Conservation (phyloP, 2,329 filamentous ascomycete genomes). For the Aspergillus sp. region DNA sequence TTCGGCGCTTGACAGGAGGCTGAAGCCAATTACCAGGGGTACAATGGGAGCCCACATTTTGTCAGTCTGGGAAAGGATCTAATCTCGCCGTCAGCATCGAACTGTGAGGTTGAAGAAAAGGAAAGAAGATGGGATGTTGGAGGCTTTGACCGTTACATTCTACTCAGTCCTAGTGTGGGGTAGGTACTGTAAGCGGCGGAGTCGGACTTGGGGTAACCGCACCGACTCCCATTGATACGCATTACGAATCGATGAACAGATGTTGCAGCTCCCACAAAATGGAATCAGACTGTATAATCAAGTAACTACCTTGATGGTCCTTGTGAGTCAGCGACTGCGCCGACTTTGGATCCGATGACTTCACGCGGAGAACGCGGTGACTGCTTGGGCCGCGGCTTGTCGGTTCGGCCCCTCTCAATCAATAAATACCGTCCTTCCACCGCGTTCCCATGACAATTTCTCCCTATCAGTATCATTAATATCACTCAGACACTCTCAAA, state of each 20-base stretch:
- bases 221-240: too few relatives aligned
- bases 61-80: not conserved
- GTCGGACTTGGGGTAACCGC: too few relatives aligned
- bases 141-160: too few relatives aligned
- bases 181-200: too few relatives aligned
- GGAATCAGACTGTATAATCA: too few relatives aligned
- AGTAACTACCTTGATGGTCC: too few relatives aligned
- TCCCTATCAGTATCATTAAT: too few relatives aligned
- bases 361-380: not conserved
- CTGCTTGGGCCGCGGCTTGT: slow-evolving; percentile 5
- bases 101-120: not conserved
- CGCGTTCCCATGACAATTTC: too few relatives aligned
- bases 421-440: not conserved
- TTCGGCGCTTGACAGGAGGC: slow-evolving; percentile 10
- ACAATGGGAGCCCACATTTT: not conserved
- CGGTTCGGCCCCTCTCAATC: not conserved
- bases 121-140: not conserved
- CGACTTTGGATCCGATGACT: not conserved
- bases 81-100: not conserved
- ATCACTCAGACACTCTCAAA: not conserved
- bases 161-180: too few relatives aligned
- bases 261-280: too few relatives aligned
- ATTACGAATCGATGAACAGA: too few relatives aligned
- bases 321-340: too few relatives aligned
- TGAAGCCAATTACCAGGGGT: slow-evolving; percentile 5